Evolutionary conservation across 805 yeast species (phyloP), one percentile per base, ranked within the genome.

Genomic region (Millerago galiae): DNA sequence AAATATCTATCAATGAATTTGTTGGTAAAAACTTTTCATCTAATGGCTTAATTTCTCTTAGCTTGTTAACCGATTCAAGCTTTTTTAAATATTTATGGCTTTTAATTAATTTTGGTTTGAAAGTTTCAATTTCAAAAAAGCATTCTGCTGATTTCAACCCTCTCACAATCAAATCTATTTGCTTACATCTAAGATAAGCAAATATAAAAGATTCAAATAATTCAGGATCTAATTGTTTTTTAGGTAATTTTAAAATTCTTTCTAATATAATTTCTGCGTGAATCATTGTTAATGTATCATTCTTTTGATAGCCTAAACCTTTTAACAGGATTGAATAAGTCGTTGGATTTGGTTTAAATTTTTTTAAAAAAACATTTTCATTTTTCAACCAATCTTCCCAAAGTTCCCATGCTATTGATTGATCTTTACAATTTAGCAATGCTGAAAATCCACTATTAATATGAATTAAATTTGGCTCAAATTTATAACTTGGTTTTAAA

Each of bases 371-470:
- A 21, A 46, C 45, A 10, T 45, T 49, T 34, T 51, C 37, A 13
- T 50, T 41, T 7, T 60, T 42, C 14, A 24, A 16, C 56, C 56
- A 52, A 2, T 50, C 53, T 7, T 71, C 66, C 46, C 62, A 68
- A 5, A 74, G 48, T n/a, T 64, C 55, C 35, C 72, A 56, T 0
- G 71, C 69, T 11, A 57, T 48, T 0, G 62, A 62, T 11, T 66
- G 59, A 43, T 70, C 68, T 6, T 48, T 52, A 27, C 74, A 66
- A 39, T 65, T 67, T 38, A 72, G 51, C 25, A 75, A 48, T 0
- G 77, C 75, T 24, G 66, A 60, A 40, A 76, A 50, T 0, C 67
- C 70, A 21, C 79, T 62, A 50, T 75, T 76, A 15, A 69, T 62
- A 49, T 71, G 76, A 7, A 63, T 66, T 16, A 59, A 58, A 26